These are phyloP conservation scores for Quercus aquifolioides DNA, from an alignment of 306 rosid genomes.

Conservation along the genomic window DNA sequence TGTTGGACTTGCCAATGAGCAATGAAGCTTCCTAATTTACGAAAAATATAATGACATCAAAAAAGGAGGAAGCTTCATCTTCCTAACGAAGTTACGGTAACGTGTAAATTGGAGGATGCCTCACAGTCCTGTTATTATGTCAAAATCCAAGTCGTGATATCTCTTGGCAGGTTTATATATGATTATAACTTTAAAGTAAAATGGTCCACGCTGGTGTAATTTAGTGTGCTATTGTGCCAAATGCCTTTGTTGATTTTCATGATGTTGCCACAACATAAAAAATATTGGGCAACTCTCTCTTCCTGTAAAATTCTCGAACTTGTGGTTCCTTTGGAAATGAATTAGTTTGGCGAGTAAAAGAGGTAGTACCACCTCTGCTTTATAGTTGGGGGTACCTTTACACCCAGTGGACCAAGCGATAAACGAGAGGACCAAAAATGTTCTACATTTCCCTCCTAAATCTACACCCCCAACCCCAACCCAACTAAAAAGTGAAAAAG, in stretches of 20 bases:
- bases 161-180: neutral
- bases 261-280: too few relatives aligned
- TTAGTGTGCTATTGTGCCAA: neutral
- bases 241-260: neutral
- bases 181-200: neutral
- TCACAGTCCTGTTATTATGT: neutral
- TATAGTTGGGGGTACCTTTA: too few relatives aligned
- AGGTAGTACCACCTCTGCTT: neutral
- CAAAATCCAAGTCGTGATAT: neutral
- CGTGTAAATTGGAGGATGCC: neutral
- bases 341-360: neutral
- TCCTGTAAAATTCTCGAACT: neutral
- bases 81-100: neutral
- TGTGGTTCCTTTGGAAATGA: neutral
- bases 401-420: too few relatives aligned
- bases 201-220: neutral
- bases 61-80: neutral
- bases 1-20: slow-evolving; percentile 22
- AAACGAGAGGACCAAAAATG: too few relatives aligned
- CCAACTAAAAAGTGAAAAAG: too few relatives aligned
- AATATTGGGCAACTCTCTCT: neutral
- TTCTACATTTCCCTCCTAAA: too few relatives aligned
- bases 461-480: too few relatives aligned
- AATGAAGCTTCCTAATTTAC: neutral
- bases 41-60: neutral